phyloP scores from a whole-genome alignment of 2,329 filamentous ascomycete genomes.

The Arthrinium puccinioides region DNA sequence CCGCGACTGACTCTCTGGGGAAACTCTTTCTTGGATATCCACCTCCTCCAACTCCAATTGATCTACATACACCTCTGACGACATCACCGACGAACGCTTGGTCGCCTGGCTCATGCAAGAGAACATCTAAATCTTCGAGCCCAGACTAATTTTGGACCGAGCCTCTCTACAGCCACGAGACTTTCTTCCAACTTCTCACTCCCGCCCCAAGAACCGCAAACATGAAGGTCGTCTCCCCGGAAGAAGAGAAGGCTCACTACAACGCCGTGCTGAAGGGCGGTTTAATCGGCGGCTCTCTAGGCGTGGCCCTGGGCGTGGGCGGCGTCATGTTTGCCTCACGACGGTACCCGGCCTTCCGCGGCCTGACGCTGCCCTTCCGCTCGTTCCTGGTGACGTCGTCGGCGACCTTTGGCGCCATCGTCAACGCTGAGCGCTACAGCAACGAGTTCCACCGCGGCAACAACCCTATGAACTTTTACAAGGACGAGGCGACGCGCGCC shows the following conservation, averaged over 20 bases:
- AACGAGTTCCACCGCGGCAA: slow-evolving; percentile 59
- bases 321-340: slow-evolving; percentile 62
- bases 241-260: slow-evolving; percentile 88
- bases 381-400: slow-evolving; percentile 80
- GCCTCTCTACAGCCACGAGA: no score
- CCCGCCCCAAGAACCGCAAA: slow-evolving; percentile 24
- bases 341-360: slow-evolving; percentile 71
- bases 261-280: slow-evolving; percentile 73
- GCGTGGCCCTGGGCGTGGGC: slow-evolving; percentile 57
- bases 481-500: slow-evolving; percentile 53
- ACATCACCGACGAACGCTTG: no score
- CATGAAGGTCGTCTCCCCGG: slow-evolving; percentile 95
- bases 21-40: no score
- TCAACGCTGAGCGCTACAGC: slow-evolving; percentile 69
- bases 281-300: slow-evolving; percentile 60
- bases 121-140: no score
- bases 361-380: slow-evolving; percentile 82
- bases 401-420: slow-evolving; percentile 80
- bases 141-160: no score
- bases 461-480: slow-evolving; percentile 62
- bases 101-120: no score
- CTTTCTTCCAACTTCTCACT: no score
- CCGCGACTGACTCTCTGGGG: no score
- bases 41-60: no score
- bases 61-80: no score